These are phyloP conservation scores for Myxozyma geophila DNA, from an alignment of 805 yeast genomes.

Conservation along the genomic window DNA sequence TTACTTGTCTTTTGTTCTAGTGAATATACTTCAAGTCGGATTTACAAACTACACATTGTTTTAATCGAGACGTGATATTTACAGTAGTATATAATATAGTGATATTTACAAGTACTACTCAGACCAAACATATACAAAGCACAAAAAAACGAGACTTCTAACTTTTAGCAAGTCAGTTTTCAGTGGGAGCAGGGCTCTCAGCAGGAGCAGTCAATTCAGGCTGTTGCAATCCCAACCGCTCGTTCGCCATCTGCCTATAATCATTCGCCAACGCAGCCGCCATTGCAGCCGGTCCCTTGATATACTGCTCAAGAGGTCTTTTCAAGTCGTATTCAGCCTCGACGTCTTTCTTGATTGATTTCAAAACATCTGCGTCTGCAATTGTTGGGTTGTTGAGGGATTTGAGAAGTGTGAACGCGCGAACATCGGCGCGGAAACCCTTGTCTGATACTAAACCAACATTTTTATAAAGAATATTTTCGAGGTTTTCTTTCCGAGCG, in stretches of 20 bases:
- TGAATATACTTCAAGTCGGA: too few relatives aligned
- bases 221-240: not conserved
- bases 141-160: too few relatives aligned
- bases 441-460: not conserved
- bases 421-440: conserved; percentile 13
- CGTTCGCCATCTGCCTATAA: not conserved
- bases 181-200: not conserved
- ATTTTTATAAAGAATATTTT: not conserved
- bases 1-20: too few relatives aligned
- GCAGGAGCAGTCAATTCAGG: not conserved
- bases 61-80: too few relatives aligned
- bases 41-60: too few relatives aligned
- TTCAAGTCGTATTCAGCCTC: conserved; percentile 3
- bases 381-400: not conserved
- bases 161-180: not conserved
- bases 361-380: conserved; percentile 2
- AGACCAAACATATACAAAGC: not conserved
- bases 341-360: conserved; percentile 8
- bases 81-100: not conserved
- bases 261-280: conserved; percentile 15
- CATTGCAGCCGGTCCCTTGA: conserved; percentile 10
- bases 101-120: not conserved
- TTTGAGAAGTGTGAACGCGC: conserved; percentile 7
- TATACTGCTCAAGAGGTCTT: conserved; percentile 12
- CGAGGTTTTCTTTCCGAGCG: conserved; percentile 8